These are phyloP conservation scores for Sarocladium strictum DNA, from an alignment of 2,329 filamentous ascomycete species.

Conservation along the genomic window DNA sequence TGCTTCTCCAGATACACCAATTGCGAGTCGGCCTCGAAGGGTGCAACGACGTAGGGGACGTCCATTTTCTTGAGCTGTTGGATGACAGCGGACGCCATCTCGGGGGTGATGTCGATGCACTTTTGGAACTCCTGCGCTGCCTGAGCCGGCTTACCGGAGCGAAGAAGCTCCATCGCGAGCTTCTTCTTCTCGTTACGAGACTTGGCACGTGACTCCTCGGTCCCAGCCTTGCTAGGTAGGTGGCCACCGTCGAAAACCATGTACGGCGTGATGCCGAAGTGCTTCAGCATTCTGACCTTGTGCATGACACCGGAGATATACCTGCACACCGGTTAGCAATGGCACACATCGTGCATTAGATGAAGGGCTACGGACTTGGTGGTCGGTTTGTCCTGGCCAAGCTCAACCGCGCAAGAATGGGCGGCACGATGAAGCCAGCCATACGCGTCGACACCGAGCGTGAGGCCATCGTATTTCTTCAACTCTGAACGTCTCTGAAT, in stretches of 20 bases:
- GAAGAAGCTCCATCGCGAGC: constrained; percentile 70
- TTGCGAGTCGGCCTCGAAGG: constrained; percentile 97
- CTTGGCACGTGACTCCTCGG: constrained; percentile 71
- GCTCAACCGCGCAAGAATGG: constrained; percentile 81
- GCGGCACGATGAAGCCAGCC: constrained; percentile 96
- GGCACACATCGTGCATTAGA: no score
- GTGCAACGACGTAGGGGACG: constrained; percentile 86
- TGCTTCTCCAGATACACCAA: constrained; percentile 87
- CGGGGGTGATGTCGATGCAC: constrained; percentile 88
- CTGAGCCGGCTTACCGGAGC: constrained; percentile 72
- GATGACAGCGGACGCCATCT: constrained; percentile 89
- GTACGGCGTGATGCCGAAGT: constrained; percentile 92
- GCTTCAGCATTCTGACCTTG: constrained; percentile 86
- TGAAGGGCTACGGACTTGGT: constrained; percentile 57
- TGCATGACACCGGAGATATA: constrained; percentile 88
- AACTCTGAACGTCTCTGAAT: constrained; percentile 86
- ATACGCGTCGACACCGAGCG: constrained; percentile 92
- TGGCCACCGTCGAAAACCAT: constrained; percentile 95
- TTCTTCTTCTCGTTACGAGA: constrained; percentile 71
- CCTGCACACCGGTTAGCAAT: constrained; percentile 36
- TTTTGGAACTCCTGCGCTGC: constrained; percentile 89
- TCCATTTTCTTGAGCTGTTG: constrained; percentile 79
- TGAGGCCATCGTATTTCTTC: constrained; percentile 82
- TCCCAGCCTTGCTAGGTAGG: constrained; percentile 85
- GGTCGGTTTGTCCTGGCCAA: constrained; percentile 83